Conservation (phyloP, 2,329 filamentous ascomycete genomes). For the Pestalotiopsis sp. region DNA sequence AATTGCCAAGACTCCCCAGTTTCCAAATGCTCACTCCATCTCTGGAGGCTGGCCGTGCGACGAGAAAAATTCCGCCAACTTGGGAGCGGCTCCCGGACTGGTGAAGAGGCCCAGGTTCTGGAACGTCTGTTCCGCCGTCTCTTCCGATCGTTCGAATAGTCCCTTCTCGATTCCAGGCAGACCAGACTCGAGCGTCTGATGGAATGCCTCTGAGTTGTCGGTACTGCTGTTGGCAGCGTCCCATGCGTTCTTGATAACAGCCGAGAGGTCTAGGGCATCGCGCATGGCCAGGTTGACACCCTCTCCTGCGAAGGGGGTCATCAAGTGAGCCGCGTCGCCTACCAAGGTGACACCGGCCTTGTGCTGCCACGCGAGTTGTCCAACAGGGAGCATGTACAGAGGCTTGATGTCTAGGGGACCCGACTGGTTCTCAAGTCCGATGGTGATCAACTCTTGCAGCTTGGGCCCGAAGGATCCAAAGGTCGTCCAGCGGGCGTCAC, state of each 20-base stretch:
- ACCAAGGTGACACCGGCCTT: slow-evolving; percentile 48
- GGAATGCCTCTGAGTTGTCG: not conserved
- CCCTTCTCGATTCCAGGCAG: not conserved
- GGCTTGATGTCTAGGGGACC: slow-evolving; percentile 10
- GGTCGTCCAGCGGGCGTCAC: not conserved
- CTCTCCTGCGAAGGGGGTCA: slow-evolving; percentile 50
- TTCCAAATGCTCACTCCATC: not conserved
- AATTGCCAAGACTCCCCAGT: not conserved
- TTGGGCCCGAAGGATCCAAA: slow-evolving; percentile 8
- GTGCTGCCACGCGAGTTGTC: slow-evolving; percentile 21
- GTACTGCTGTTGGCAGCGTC: not conserved
- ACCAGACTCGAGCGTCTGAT: not conserved
- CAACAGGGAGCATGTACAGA: slow-evolving; percentile 28
- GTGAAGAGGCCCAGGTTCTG: not conserved
- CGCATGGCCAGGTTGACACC: slow-evolving; percentile 52
- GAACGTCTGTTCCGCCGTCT: not conserved
- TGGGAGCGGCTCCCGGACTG: not conserved
- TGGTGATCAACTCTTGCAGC: not conserved
- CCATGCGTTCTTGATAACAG: not conserved
- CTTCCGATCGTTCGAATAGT: not conserved
- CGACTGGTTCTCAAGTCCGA: not conserved
- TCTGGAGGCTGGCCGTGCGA: not conserved
- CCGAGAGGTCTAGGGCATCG: slow-evolving; percentile 43
- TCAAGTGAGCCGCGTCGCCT: slow-evolving; percentile 54
- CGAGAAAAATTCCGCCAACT: not conserved